Evolutionary conservation across 495 filamentous ascomycete genomes (phyloP).

Genomic region (Penicillium mononematosum): DNA sequence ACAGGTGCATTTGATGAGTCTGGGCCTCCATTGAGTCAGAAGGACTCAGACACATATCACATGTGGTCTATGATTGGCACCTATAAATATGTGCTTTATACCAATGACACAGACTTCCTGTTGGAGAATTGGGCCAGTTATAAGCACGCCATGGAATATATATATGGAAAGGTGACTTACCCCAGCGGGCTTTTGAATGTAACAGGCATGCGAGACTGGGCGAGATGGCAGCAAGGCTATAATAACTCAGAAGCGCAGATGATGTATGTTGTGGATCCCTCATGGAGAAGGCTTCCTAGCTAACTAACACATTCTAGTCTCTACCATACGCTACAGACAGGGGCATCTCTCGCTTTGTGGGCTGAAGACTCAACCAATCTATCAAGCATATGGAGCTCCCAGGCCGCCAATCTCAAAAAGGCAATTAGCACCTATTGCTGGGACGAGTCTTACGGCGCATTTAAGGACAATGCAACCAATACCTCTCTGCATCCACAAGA

Average conservation of each 20-base stretch:
- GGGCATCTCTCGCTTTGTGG: slow-evolving; percentile 52
- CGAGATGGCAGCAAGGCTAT: slow-evolving; percentile 51
- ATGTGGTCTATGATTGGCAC: slow-evolving; percentile 64
- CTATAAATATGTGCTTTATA: slow-evolving; percentile 61
- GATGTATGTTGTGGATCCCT: slow-evolving; percentile 34
- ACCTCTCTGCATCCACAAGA: slow-evolving; percentile 51
- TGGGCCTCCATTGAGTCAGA: slow-evolving; percentile 57
- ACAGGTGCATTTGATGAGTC: slow-evolving; percentile 56
- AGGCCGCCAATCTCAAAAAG: slow-evolving; percentile 38
- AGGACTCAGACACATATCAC: slow-evolving; percentile 61
- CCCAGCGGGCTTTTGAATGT: slow-evolving; percentile 54
- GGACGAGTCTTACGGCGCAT: slow-evolving; percentile 52
- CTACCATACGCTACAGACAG: slow-evolving; percentile 52
- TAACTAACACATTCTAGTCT: slow-evolving; percentile 29
- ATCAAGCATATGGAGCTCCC: slow-evolving; percentile 41
- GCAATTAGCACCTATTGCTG: slow-evolving; percentile 51
- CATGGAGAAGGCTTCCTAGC: background rate
- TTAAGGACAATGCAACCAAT: slow-evolving; percentile 55
- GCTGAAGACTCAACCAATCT: slow-evolving; percentile 42
- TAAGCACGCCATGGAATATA: slow-evolving; percentile 52
- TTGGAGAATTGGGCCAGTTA: slow-evolving; percentile 51
- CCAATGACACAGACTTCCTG: slow-evolving; percentile 53
- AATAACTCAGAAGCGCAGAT: slow-evolving; percentile 58
- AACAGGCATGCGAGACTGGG: slow-evolving; percentile 58
- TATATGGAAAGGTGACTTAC: slow-evolving; percentile 51